Base-by-base conservation (phyloP, 148 eudicot genomes). In the Camellia japonica region DNA sequence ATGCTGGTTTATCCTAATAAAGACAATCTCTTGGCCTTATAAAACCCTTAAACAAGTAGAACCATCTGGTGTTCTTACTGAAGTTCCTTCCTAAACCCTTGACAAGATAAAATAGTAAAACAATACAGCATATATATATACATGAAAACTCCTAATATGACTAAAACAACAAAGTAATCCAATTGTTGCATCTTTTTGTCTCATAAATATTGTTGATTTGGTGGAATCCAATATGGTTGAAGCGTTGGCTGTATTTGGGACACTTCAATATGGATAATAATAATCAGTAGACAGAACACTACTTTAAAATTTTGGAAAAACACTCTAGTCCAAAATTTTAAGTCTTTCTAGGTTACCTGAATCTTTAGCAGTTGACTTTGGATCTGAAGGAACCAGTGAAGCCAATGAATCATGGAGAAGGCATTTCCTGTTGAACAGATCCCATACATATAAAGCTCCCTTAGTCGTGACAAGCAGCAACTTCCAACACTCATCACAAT, bases 401-500 rank as follows among this genome's bases (percentile, higher is more conserved):
- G 84, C 84, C 86, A 96, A 80, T 62, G 98, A 92, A 84, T 96
- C 97, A 69, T 94, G 94, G 81, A 96, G 97, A 42, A 96, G 90
- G 82, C 99, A 96, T 73, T 86, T 89, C 83, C 87, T 84, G 76
- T 85, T 85, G 81, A 92, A 96, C n/a, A 96, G 87, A 89, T 96
- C 99, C 99, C 99, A 96, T 42, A 96, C 62, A 79, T 92, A 87
- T 56, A 94, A 66, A 38, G 90, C 87, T 47, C 98, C 99, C 72
- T 92, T 96, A 87, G 88, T 92, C 19, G 99, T 92, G 85, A 94
- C 97, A 67, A 96, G 89, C 89, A 96, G 84, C 87, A 96, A 83
- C 71, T 88, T 94, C 99, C 99, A 96, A 75, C 84, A 84, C 79
- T 96, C 99, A 84, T 96, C 95, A 81, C 98, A 96, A 87, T 96